A percentile compares a stretch with the other conserved stretches of the same genome.
Evolutionary conservation across 441 rosid species (phyloP).

Genomic region (Eutrema salsugineum): DNA sequence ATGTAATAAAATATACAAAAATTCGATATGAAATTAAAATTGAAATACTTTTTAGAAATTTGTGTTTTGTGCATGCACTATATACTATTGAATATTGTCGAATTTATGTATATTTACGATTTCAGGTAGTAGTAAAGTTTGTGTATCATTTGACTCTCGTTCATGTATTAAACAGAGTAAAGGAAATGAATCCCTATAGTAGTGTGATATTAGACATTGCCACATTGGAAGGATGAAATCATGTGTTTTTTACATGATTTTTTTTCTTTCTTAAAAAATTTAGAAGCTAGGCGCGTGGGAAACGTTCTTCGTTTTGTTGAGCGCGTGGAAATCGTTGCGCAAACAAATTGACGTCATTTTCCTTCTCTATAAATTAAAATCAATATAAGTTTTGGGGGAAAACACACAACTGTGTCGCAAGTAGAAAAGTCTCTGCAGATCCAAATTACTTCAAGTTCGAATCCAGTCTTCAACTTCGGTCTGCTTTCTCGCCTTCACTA

Average conservation of each 20-base stretch:
- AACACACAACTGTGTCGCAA: background rate
- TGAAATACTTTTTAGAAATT: background rate
- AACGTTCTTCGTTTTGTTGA: background rate
- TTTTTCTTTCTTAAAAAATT: background rate
- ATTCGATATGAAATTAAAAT: background rate
- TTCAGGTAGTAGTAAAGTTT: background rate
- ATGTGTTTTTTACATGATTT: background rate
- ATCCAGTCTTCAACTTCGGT: background rate
- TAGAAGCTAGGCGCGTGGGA: conserved; percentile 4
- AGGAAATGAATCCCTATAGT: background rate
- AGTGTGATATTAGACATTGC: background rate
- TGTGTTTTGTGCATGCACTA: background rate
- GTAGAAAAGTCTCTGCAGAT: conserved; percentile 12
- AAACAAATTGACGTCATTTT: background rate
- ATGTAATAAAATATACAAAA: background rate
- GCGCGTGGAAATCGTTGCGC: conserved; percentile 3
- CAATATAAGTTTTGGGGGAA: background rate
- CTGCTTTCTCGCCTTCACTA: background rate
- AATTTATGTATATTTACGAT: background rate
- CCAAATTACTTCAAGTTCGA: conserved; percentile 2
- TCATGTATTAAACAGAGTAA: background rate
- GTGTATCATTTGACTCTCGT: background rate
- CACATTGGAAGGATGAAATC: background rate
- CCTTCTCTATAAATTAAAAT: background rate
- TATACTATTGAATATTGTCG: background rate